These are phyloP conservation scores for Exophiala xenobiotica DNA, from an alignment of 2,329 filamentous ascomycete genomes.

Conservation along the genomic window DNA sequence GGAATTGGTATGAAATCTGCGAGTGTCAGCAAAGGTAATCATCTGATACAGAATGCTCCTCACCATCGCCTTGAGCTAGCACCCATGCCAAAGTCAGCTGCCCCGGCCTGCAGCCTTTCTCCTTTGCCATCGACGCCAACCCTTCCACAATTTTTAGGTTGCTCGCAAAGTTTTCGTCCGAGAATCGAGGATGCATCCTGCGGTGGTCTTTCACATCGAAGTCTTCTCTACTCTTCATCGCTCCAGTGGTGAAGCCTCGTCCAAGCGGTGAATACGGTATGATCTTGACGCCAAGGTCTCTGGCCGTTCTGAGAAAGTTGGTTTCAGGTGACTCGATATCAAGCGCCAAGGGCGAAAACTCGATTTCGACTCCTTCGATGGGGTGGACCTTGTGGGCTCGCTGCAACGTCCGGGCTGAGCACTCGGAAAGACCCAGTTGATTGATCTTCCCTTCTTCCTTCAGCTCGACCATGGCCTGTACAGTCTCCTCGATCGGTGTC, in stretches of 20 bases:
- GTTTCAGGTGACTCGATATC: constrained; percentile 47
- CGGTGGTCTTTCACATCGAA: constrained; percentile 49
- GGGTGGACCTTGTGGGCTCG: constrained; percentile 51
- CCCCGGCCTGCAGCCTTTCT: constrained; percentile 54
- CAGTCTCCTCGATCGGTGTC: constrained; percentile 41
- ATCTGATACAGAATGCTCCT: background rate
- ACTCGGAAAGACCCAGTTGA: constrained; percentile 53
- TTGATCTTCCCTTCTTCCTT: constrained; percentile 55
- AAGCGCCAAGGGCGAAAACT: constrained; percentile 51
- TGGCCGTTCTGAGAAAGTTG: constrained; percentile 31
- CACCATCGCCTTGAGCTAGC: constrained; percentile 53
- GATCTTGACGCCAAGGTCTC: constrained; percentile 40
- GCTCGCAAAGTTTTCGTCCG: constrained; percentile 54
- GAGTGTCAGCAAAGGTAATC: background rate
- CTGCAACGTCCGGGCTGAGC: constrained; percentile 50
- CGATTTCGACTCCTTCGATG: constrained; percentile 55
- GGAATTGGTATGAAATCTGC: constrained; percentile 63
- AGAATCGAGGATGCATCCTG: constrained; percentile 48
- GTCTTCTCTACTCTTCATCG: constrained; percentile 41
- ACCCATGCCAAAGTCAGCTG: constrained; percentile 66
- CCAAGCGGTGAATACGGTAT: constrained; percentile 46
- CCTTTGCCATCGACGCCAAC: constrained; percentile 50
- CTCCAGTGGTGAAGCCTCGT: constrained; percentile 46
- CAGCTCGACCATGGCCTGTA: constrained; percentile 46
- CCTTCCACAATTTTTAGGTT: constrained; percentile 56